phyloP scores from a whole-genome alignment of 164 flowering plant species.

The Piper longum region DNA sequence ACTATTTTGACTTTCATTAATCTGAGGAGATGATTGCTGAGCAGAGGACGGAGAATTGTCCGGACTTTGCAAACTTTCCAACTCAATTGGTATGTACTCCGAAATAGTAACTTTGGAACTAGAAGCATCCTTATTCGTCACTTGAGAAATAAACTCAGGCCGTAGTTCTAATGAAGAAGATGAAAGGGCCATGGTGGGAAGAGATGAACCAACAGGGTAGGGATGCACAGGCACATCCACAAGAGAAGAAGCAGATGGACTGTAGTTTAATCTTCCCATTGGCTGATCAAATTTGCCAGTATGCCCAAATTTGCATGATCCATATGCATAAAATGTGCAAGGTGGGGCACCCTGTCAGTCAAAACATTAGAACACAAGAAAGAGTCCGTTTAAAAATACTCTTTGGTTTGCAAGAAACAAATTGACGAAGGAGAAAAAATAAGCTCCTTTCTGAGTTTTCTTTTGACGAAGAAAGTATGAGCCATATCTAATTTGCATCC shows the following conservation, averaged over 20 bases:
- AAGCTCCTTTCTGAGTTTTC: too few relatives aligned
- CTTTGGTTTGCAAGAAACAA: too few relatives aligned
- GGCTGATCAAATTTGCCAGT: slow-evolving; percentile 88
- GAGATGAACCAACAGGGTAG: slow-evolving; percentile 69
- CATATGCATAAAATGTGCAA: slow-evolving; percentile 59
- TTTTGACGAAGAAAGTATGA: too few relatives aligned
- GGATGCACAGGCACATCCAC: slow-evolving; percentile 91
- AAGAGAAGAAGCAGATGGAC: slow-evolving; percentile 94
- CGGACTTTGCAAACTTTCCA: slow-evolving; percentile 44
- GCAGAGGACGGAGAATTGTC: slow-evolving; percentile 25
- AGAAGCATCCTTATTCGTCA: slow-evolving; percentile 32
- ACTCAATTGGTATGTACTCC: slow-evolving; percentile 38
- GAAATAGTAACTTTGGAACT: slow-evolving; percentile 39
- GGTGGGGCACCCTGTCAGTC: slow-evolving; percentile 53
- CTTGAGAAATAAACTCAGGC: slow-evolving; percentile 35
- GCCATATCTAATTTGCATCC: too few relatives aligned
- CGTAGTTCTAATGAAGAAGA: slow-evolving; percentile 76
- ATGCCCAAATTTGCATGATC: slow-evolving; percentile 72
- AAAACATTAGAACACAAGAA: neutral
- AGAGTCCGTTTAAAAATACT: too few relatives aligned
- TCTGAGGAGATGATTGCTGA: slow-evolving; percentile 19
- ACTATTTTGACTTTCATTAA: slow-evolving; percentile 14
- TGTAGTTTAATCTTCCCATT: slow-evolving; percentile 58
- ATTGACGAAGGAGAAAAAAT: too few relatives aligned
- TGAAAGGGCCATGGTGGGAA: slow-evolving; percentile 67